phyloP scores from a whole-genome alignment of 352 stramenopile species.

The Phytophthora vignae region DNA sequence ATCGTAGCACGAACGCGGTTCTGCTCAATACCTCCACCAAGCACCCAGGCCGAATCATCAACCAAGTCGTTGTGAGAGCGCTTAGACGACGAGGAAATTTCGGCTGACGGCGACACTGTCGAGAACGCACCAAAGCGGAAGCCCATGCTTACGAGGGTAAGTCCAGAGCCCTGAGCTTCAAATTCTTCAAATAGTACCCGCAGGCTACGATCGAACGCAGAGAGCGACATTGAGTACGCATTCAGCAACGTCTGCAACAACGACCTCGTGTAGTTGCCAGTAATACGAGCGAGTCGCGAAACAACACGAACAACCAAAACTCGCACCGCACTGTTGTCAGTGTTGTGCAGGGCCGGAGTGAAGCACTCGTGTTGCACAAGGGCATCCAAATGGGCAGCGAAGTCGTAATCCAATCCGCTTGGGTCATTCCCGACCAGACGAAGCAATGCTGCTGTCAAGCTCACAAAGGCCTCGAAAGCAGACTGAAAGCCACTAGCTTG shows the following conservation, averaged over 20 bases:
- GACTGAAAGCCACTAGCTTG: constrained; percentile 13
- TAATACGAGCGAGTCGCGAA: constrained; percentile 48
- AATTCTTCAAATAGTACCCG: constrained; percentile 68
- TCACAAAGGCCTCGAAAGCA: constrained; percentile 46
- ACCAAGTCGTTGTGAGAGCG: constrained; percentile 55
- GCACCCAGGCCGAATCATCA: constrained; percentile 73
- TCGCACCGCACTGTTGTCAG: constrained; percentile 19
- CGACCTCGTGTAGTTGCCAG: constrained; percentile 49
- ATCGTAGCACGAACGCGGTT: constrained; percentile 72
- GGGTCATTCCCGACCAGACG: constrained; percentile 34
- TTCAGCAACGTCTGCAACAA: constrained; percentile 71
- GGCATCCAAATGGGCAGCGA: constrained; percentile 42
- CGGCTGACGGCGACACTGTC: constrained; percentile 36
- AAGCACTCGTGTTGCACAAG: constrained; percentile 47
- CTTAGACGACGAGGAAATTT: constrained; percentile 45
- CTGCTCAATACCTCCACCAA: constrained; percentile 70
- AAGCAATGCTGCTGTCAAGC: constrained; percentile 44
- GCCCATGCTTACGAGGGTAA: constrained; percentile 53
- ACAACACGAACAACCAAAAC: constrained; percentile 55
- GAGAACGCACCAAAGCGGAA: constrained; percentile 79
- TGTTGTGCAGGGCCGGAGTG: constrained; percentile 30
- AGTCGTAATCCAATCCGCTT: constrained; percentile 41
- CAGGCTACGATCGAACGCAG: constrained; percentile 60
- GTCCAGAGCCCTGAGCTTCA: constrained; percentile 45
- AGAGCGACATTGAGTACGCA: constrained; percentile 77